A percentile compares a stretch with the other conserved stretches of the same genome.
These are phyloP conservation scores for Cladosporium sp. DNA, from an alignment of 2,329 filamentous ascomycete genomes.

Conservation along the genomic window DNA sequence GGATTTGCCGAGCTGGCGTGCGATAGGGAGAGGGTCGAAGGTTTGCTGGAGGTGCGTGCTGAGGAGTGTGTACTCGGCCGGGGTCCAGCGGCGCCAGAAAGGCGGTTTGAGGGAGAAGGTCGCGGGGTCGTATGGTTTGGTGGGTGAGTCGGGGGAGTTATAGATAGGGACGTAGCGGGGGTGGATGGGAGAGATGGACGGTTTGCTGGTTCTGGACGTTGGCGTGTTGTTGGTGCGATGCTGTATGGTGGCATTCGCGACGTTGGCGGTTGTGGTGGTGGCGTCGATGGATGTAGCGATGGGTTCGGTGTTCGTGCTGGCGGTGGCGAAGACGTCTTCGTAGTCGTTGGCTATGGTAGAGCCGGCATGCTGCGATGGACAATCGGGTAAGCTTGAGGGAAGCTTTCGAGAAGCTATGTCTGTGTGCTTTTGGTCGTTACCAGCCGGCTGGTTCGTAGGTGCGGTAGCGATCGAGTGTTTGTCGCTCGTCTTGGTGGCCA, in stretches of 20 bases:
- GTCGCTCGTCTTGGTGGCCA: too few species aligned
- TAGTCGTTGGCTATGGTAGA: too few species aligned
- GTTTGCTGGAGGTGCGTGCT: slow-evolving; percentile 14
- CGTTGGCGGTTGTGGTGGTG: too few species aligned
- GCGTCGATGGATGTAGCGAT: not conserved
- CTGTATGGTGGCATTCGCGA: not conserved
- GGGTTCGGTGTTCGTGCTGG: too few species aligned
- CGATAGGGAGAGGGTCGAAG: slow-evolving; percentile 18
- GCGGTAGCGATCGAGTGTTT: too few species aligned
- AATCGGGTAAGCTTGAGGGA: too few species aligned
- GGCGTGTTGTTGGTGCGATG: not conserved
- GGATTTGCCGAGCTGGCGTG: slow-evolving; percentile 13
- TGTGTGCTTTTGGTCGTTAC: too few species aligned
- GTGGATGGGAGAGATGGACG: slow-evolving; percentile 2
- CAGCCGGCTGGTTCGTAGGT: too few species aligned
- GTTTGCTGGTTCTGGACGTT: not conserved
- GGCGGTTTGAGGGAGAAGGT: slow-evolving; percentile 22
- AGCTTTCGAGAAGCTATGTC: too few species aligned
- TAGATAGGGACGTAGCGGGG: not conserved
- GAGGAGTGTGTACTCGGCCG: slow-evolving; percentile 15
- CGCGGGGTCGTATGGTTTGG: slow-evolving; percentile 9
- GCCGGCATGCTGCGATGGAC: not conserved
- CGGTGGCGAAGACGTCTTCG: too few species aligned
- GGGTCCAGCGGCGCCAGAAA: slow-evolving; percentile 21
- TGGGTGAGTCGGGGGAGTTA: not conserved